Base-by-base conservation (phyloP, 2,329 filamentous ascomycete genomes). In the Fusarium oxysporum region DNA sequence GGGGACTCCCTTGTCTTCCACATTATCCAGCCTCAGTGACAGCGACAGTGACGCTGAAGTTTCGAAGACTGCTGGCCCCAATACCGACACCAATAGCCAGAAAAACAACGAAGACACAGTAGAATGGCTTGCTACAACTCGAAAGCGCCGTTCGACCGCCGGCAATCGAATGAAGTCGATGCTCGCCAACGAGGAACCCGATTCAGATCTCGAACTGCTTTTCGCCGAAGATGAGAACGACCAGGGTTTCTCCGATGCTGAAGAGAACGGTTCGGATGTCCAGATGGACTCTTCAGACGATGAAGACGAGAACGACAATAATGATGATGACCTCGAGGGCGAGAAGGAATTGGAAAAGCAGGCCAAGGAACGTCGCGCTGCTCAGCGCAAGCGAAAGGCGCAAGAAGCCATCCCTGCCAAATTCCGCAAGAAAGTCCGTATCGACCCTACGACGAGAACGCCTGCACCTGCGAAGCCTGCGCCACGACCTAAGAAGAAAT, bases 251-350 rank as follows among this genome's bases (percentile, higher is more conserved):
- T 91, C 90, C 60, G 92, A 95, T 77, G 89, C 87, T 11, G 91
- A 90, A 50, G 88, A 87, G 16, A 88, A 89, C 60, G 89, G 85
- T 5, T 93, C 92, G 4, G 96, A 98, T 79, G 91, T 93, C 74
- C 91, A 93, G 51, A 92, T 98, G 85, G 94, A 97, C 77, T 95
- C 93, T 19, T 97, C 94, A 0, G 93, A 91, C 0, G 93, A 94
- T 72, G 92, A 95, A 51, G 94, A 96, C 54, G 94, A 97, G 68
- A 92, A 94, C 65, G 74, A 77, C 30, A 86, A 92, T 41, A 83
- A 82, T 61, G 80, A 79, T 33, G 88, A 96, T 73, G 94, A 97
- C 45, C 81, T 96, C 8, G 93, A 94, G 63, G 96, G 96, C 38
- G 96, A 99, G 83, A 92, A 92, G 77, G 94, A 97, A 82, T 82